Evolutionary conservation across 140 eudicot species (phyloP), one percentile per base, ranked within the genome.

Genomic region (Cichorium intybus): DNA sequence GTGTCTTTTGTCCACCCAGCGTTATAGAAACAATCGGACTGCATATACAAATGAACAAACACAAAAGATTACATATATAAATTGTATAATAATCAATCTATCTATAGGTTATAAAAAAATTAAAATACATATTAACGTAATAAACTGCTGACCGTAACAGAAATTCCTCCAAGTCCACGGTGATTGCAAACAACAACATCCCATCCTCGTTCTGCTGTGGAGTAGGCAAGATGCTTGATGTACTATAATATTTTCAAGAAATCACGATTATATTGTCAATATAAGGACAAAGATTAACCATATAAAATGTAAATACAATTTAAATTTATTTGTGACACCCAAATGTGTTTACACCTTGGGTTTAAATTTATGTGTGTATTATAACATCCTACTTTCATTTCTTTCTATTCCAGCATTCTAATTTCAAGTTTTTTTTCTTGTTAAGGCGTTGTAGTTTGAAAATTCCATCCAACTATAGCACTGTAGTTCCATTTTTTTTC

Each of bases 1-100:
- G 82, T 68, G 79, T 93, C 99, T 51, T 80, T 83, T 23, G 99
- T 93, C 97, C 99, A 93, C 23, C 97, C 99, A 55, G 99, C 99
- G 76, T 93, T 93, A 56, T 93, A 93, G 71, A 93, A 93, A 82
- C 99, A 93, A 86, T 93, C 99, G 63, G 97, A 76, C 99, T 93
- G 86, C 67, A 83, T 43, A 68, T 33, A 70, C 18, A 56, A 52
- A 49, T 59, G 8, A 21, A 41, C 17, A 71, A 34, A 26, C 41
- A 51, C 4, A 65, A 66, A 33, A 51, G 20, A 14, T 34, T 34
- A 45, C 31, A 60, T 24, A 16, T 54, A 21, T 54, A 28, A 54
- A 45, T 27, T 5, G 31, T 27, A 27, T 27, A 2, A 1, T 27
- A 27, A 27, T 27, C 31, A 27, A 27, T 35, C 43, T 35, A 39